Evolutionary conservation across 1,284 basidiomycete species (phyloP).

Genomic region (Ganoderma multipileum): DNA sequence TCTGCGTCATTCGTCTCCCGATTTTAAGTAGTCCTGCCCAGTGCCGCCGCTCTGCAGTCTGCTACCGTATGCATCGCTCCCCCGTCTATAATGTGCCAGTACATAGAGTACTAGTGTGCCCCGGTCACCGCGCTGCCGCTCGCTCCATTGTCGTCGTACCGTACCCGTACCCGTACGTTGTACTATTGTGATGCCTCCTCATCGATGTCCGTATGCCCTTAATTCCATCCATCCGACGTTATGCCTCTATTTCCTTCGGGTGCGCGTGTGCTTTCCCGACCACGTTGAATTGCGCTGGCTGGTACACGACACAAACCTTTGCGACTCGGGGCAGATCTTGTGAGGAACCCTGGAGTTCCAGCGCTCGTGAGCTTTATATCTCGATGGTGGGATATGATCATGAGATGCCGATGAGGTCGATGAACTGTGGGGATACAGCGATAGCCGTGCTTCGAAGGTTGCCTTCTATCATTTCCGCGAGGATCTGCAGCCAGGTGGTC

Average conservation of each 20-base stretch:
- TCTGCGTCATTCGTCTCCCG: not conserved
- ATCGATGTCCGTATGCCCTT: not conserved
- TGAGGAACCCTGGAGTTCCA: no score
- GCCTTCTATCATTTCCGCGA: no score
- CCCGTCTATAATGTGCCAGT: not conserved
- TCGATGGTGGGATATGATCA: no score
- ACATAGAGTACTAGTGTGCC: not conserved
- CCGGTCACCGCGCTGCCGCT: no score
- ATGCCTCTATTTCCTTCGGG: not conserved
- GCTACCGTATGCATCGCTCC: not conserved
- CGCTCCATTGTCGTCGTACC: not conserved
- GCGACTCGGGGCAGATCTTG: no score
- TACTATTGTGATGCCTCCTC: not conserved
- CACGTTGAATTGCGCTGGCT: no score
- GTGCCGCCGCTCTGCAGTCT: not conserved
- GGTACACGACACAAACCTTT: no score
- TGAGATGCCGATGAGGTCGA: no score
- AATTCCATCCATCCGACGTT: not conserved
- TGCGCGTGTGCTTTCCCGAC: not conserved
- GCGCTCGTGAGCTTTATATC: no score
- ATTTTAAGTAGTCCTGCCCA: not conserved
- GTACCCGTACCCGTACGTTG: not conserved
- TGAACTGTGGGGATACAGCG: no score
- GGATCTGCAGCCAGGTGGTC: not conserved
- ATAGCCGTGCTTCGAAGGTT: no score